Evolutionary conservation across 2,329 filamentous ascomycete species (phyloP).

Genomic region (Graphilbum sp.): DNA sequence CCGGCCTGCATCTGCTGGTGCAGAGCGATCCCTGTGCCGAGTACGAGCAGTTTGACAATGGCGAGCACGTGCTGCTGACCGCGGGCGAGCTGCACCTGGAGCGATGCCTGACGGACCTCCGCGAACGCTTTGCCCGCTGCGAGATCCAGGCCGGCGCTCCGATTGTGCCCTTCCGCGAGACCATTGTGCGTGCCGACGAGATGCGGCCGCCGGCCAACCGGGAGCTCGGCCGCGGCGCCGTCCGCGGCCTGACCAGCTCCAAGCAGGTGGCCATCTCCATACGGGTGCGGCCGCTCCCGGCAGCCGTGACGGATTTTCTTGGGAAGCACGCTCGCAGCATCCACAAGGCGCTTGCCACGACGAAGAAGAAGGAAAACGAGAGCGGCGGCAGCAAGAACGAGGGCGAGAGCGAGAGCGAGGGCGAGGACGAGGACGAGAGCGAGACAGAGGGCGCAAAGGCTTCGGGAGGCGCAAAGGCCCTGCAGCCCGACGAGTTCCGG

Average conservation of each 20-base stretch:
- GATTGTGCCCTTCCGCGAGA: constrained; percentile 91
- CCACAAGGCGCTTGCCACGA: constrained; percentile 28
- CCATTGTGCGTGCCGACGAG: constrained; percentile 71
- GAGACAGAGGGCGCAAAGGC: constrained; percentile 18
- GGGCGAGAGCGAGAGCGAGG: constrained; percentile 19
- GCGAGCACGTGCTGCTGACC: constrained; percentile 88
- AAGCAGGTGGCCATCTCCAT: constrained; percentile 71
- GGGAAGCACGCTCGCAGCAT: constrained; percentile 60
- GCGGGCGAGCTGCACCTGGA: constrained; percentile 91
- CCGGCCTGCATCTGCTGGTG: constrained; percentile 69
- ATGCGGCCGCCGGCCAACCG: constrained; percentile 83
- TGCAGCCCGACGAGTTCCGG: constrained; percentile 65
- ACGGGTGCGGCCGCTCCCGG: constrained; percentile 62
- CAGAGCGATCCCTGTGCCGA: constrained; percentile 92
- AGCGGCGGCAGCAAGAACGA: constrained; percentile 11
- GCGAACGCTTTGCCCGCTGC: constrained; percentile 83
- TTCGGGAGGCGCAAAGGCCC: too few relatives aligned
- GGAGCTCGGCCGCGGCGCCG: constrained; percentile 68
- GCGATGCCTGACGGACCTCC: constrained; percentile 79
- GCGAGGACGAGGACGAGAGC: constrained; percentile 22
- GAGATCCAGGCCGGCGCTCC: constrained; percentile 88
- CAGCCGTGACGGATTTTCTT: constrained; percentile 69
- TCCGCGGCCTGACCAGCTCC: constrained; percentile 60
- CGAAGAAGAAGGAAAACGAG: constrained; percentile 11
- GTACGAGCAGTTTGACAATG: constrained; percentile 83